Evolutionary conservation across 2,329 filamentous ascomycete species (phyloP).

Genomic region (Lizonia empirigonia): DNA sequence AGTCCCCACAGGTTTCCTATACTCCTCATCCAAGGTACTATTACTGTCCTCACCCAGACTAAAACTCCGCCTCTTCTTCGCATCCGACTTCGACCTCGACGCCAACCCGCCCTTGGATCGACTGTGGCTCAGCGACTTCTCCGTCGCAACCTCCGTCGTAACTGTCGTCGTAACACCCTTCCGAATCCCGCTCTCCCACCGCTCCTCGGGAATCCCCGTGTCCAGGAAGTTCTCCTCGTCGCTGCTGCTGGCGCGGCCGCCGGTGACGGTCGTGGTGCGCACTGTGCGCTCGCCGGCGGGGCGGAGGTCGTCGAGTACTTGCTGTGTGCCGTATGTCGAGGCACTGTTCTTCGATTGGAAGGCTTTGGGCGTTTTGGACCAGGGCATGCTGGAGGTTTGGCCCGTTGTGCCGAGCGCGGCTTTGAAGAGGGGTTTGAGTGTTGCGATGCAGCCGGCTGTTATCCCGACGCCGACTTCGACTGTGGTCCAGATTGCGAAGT

Average conservation of each 20-base stretch:
- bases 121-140: background rate
- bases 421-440: constrained; percentile 34
- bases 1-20: constrained; percentile 9
- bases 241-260: constrained; percentile 27
- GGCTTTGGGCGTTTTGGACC: constrained; percentile 21
- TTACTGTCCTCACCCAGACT: constrained; percentile 21
- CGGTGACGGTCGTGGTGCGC: constrained; percentile 31
- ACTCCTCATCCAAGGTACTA: constrained; percentile 16
- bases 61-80: constrained; percentile 14
- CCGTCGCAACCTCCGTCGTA: constrained; percentile 16
- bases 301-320: constrained; percentile 25
- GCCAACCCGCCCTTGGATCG: background rate
- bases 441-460: constrained; percentile 37
- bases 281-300: constrained; percentile 23
- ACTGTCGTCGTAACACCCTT: constrained; percentile 28
- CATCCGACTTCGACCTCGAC: background rate
- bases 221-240: constrained; percentile 32
- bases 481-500: constrained; percentile 42
- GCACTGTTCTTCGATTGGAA: constrained; percentile 6
- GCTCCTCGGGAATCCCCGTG: constrained; percentile 18
- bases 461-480: constrained; percentile 38
- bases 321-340: constrained; percentile 9
- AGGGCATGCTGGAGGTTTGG: constrained; percentile 24
- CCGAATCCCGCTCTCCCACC: constrained; percentile 17
- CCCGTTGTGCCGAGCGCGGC: constrained; percentile 19